These are phyloP conservation scores for Phascolomyces articulosus DNA, from an alignment of 371 early-diverging fungal species.

Conservation along the genomic window DNA sequence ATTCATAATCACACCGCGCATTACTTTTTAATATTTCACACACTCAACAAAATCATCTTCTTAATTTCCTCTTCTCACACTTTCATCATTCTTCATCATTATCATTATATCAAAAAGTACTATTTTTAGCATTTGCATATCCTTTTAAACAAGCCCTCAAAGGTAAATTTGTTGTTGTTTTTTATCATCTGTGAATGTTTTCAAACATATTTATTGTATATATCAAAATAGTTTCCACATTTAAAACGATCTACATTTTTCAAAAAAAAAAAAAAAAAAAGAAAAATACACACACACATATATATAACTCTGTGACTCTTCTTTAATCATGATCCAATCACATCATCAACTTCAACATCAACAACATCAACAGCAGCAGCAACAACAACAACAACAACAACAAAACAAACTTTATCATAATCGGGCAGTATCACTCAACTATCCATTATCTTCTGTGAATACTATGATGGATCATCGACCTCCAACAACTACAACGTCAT, in stretches of 20 bases:
- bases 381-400: not conserved
- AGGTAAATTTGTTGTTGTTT: not conserved
- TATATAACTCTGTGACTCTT: too few species aligned
- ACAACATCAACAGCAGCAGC: not conserved
- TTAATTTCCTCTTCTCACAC: not conserved
- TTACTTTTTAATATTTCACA: not conserved
- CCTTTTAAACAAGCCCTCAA: not conserved
- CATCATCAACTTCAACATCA: not conserved
- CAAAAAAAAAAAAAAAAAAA: too few species aligned
- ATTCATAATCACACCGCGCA: too few species aligned
- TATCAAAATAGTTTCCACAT: too few species aligned
- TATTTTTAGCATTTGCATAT: not conserved
- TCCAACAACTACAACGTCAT: too few species aligned
- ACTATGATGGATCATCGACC: not conserved
- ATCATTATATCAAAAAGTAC: not conserved
- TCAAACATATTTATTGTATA: too few species aligned
- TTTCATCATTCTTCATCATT: not conserved
- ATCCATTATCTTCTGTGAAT: not conserved
- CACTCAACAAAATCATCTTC: not conserved
- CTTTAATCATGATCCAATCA: slow-evolving; percentile 1
- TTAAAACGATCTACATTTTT: too few species aligned
- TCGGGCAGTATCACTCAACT: slow-evolving; percentile 1
- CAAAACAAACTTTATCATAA: not conserved
- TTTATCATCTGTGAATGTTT: too few species aligned
- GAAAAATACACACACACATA: too few species aligned